Base-by-base conservation (phyloP, 2,329 filamentous ascomycete genomes). In the Chrysosporium queenslandicum region DNA sequence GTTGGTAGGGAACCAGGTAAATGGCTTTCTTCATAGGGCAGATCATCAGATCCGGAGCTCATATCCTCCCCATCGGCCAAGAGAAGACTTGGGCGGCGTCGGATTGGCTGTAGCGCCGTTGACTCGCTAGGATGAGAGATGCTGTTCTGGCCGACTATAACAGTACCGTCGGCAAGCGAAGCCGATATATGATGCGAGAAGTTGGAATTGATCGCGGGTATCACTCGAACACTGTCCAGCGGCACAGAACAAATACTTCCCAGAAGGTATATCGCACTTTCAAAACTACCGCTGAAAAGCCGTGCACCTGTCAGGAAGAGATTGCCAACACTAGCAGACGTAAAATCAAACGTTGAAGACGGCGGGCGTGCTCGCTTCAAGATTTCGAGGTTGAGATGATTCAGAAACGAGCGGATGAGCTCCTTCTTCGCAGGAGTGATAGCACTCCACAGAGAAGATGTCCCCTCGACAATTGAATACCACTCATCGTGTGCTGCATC, bases 101-200 rank as follows among this genome's bases (percentile, higher is more conserved):
- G 59, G 4, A 58, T 56, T 1, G 64, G 64, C 41, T 65, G 61
- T 7, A 67, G 68, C 1, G 76, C 72, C 0, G 82, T 86, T 0
- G 82, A 81, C 36, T 77, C 80, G 40, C 81, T 83, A 0, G 89
- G 89, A 61, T 95, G 90, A 0, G 85, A 90, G 60, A 95, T 95
- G 63, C 87, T 85, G 66, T 96, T 96, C 66, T 97, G 92, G 0
- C 91, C 91, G 0, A 86, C 86, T 60, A 97, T 94, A 23, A 85
- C 73, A 0, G 80, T 81, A 6, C 86, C 88, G 64, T 95, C 80
- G 16, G 75, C 73, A 0, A 97, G 76, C 0, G 86, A 85, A 1
- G 89, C 91, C 4, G 86, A 88, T 59, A 97, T 97, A 68, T 97
- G 91, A 62, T 94, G 87, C 0, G 87, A 87, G 72, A 96, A 96